phyloP scores from a whole-genome alignment of 2,329 filamentous ascomycete species.

The Diplodia corticola region DNA sequence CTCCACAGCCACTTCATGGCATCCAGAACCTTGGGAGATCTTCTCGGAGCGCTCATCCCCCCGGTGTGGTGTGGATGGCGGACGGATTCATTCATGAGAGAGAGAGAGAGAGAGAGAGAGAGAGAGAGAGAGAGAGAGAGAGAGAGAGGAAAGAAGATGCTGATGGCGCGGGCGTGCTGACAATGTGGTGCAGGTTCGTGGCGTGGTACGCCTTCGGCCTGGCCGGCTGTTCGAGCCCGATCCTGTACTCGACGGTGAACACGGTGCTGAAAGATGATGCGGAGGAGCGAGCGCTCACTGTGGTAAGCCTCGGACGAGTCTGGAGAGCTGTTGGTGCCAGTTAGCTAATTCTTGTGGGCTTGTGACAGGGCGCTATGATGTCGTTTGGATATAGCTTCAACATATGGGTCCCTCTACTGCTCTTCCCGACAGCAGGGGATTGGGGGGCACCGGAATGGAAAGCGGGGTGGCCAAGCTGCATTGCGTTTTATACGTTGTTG shows the following conservation, averaged over 20 bases:
- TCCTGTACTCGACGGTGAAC: constrained; percentile 49
- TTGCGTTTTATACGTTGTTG: constrained; percentile 49
- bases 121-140: too few relatives aligned
- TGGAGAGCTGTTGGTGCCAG: too few relatives aligned
- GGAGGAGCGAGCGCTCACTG: constrained; percentile 45
- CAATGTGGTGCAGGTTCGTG: constrained; percentile 35
- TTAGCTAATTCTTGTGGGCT: not conserved
- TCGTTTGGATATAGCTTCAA: constrained; percentile 50
- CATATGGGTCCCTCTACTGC: constrained; percentile 48
- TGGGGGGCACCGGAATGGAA: constrained; percentile 50
- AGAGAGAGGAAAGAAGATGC: not conserved
- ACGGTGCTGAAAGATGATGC: constrained; percentile 42
- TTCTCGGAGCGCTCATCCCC: too few relatives aligned
- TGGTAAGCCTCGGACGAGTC: constrained; percentile 29
- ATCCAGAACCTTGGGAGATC: too few relatives aligned
- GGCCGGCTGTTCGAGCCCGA: constrained; percentile 43
- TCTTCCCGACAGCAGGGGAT: constrained; percentile 46
- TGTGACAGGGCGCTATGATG: constrained; percentile 48
- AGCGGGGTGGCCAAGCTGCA: constrained; percentile 51
- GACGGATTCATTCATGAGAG: too few relatives aligned
- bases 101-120: too few relatives aligned
- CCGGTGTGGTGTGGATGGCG: not conserved
- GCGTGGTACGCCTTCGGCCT: constrained; percentile 48
- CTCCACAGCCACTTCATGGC: too few relatives aligned
- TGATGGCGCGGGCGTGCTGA: not conserved